Conservation (phyloP, 257 asterid species). For the Catharanthus roseus region DNA sequence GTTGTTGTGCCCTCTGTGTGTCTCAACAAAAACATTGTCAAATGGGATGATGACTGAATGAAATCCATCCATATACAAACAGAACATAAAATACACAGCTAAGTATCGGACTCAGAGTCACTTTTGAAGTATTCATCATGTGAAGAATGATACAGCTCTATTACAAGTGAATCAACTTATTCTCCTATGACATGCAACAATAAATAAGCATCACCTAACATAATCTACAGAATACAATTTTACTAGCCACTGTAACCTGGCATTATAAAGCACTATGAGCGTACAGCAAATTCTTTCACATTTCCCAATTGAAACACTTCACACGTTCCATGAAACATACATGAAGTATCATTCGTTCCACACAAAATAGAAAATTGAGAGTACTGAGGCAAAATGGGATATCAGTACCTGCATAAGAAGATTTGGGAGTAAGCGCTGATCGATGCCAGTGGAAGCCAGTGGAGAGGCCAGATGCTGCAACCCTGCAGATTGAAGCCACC, state of each 20-base stretch:
- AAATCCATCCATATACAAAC: background rate
- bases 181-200: background rate
- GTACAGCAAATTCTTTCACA: background rate
- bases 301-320: background rate
- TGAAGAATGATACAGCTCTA: background rate
- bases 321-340: no score
- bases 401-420: slow-evolving; percentile 19
- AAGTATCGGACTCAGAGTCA: background rate
- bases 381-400: background rate
- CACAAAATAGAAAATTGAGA: background rate
- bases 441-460: slow-evolving; percentile 37
- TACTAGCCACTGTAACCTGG: background rate
- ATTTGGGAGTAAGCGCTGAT: slow-evolving; percentile 14
- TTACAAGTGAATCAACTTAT: background rate
- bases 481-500: slow-evolving; percentile 99
- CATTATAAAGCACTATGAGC: background rate
- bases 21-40: background rate
- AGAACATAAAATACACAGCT: background rate
- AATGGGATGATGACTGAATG: background rate
- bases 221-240: background rate
- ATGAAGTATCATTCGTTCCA: background rate
- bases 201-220: background rate
- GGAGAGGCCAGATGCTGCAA: slow-evolving; percentile 99
- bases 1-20: background rate
- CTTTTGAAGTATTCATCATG: background rate